phyloP scores from a whole-genome alignment of 2,329 filamentous ascomycete genomes.

The Lasiodiplodia theobromae region DNA sequence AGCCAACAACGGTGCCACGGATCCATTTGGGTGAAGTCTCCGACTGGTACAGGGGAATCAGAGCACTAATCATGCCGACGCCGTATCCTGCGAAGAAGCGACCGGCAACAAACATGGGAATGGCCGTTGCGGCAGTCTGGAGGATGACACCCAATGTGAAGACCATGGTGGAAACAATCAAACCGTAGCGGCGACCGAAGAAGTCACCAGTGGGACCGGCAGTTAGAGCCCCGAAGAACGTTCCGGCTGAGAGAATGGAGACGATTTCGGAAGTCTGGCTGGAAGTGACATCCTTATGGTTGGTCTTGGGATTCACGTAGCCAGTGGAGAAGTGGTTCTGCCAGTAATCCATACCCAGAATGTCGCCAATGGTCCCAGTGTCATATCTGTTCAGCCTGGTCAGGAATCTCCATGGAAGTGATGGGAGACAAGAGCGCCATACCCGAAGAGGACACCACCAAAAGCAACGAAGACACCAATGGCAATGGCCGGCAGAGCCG shows the following conservation, averaged over 20 bases:
- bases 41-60: conserved; percentile 72
- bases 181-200: conserved; percentile 73
- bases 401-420: background rate
- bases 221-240: conserved; percentile 75
- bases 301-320: conserved; percentile 49
- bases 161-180: conserved; percentile 44
- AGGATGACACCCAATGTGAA: conserved; percentile 51
- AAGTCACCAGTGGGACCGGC: conserved; percentile 74
- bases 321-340: conserved; percentile 64
- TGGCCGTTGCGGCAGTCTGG: conserved; percentile 45
- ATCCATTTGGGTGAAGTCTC: conserved; percentile 79
- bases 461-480: conserved; percentile 55
- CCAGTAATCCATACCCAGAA: conserved; percentile 75
- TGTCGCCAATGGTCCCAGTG: conserved; percentile 59
- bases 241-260: conserved; percentile 83
- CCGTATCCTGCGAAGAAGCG: conserved; percentile 52
- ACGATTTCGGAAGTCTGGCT: conserved; percentile 74
- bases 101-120: conserved; percentile 49
- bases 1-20: conserved; percentile 71
- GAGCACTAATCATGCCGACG: conserved; percentile 50
- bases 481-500: conserved; percentile 46
- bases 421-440: conserved; percentile 29
- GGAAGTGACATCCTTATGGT: conserved; percentile 41
- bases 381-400: conserved; percentile 42
- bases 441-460: conserved; percentile 53